These are phyloP conservation scores for Lotmaria passim DNA, from an alignment of 208 protist species.

Conservation along the genomic window DNA sequence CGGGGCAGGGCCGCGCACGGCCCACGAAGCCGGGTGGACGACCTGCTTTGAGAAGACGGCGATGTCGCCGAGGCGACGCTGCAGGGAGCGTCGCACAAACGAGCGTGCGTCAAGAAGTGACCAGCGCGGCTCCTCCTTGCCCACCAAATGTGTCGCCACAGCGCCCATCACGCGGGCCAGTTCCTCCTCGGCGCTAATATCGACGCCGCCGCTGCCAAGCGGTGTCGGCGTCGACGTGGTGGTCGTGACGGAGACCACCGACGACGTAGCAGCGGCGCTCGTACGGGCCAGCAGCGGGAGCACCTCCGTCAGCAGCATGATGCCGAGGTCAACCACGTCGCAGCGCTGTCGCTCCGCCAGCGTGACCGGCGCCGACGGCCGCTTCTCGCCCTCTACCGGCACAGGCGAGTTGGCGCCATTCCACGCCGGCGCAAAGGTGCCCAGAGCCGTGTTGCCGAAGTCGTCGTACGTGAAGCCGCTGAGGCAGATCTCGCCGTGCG, in stretches of 20 bases:
- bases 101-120: slow-evolving; percentile 55
- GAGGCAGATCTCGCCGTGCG: slow-evolving; percentile 57
- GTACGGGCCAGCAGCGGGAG: slow-evolving; percentile 14
- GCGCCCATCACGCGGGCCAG: slow-evolving; percentile 48
- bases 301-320: slow-evolving; percentile 40
- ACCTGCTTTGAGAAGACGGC: slow-evolving; percentile 57
- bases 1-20: slow-evolving; percentile 30
- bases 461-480: slow-evolving; percentile 81
- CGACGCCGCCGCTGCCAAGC: background rate
- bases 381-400: background rate
- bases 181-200: slow-evolving; percentile 26
- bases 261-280: background rate
- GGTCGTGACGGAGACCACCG: background rate
- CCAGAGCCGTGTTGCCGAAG: slow-evolving; percentile 73
- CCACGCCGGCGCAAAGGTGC: slow-evolving; percentile 53
- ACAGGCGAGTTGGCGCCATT: slow-evolving; percentile 1
- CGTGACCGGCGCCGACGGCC: slow-evolving; percentile 1
- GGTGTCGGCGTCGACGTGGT: slow-evolving; percentile 15
- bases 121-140: slow-evolving; percentile 62
- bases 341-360: slow-evolving; percentile 30
- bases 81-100: slow-evolving; percentile 65
- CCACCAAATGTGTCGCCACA: slow-evolving; percentile 63
- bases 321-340: slow-evolving; percentile 41
- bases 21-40: slow-evolving; percentile 54
- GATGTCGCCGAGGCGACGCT: slow-evolving; percentile 42